Evolutionary conservation across 73 alveolate genomes (phyloP).

Genomic region (Paramecium biaurelia): DNA sequence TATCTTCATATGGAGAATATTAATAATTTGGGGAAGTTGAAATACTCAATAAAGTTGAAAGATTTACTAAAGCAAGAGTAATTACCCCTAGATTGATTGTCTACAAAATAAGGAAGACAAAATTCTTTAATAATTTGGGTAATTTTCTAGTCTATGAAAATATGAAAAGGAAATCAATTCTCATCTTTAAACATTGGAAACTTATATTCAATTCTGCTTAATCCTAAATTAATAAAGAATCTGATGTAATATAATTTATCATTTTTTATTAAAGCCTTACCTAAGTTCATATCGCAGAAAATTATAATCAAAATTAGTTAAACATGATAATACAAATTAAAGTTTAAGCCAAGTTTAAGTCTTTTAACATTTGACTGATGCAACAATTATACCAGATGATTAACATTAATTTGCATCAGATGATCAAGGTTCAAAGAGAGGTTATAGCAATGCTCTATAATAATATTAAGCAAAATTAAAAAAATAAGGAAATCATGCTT

Average conservation of each 20-base stretch:
- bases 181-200: constrained; percentile 26
- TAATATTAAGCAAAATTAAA: constrained; percentile 19
- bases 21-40: constrained; percentile 33
- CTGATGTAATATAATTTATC: neutral
- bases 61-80: constrained; percentile 42
- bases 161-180: neutral
- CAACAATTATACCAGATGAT: neutral
- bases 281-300: neutral
- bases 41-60: neutral
- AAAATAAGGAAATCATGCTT: neutral
- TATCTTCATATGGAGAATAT: constrained; percentile 30
- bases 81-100: constrained; percentile 34
- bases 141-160: neutral
- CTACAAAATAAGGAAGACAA: neutral
- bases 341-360: neutral
- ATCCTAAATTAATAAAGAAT: neutral
- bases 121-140: constrained; percentile 31
- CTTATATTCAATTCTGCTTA: neutral
- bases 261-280: neutral
- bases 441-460: neutral
- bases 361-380: neutral
- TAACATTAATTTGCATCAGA: neutral
- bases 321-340: neutral
- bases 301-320: neutral
- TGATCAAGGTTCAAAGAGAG: neutral